These are phyloP conservation scores for Fomitopsis schrenkii DNA, from an alignment of 1,284 basidiomycete genomes.

Conservation along the genomic window DNA sequence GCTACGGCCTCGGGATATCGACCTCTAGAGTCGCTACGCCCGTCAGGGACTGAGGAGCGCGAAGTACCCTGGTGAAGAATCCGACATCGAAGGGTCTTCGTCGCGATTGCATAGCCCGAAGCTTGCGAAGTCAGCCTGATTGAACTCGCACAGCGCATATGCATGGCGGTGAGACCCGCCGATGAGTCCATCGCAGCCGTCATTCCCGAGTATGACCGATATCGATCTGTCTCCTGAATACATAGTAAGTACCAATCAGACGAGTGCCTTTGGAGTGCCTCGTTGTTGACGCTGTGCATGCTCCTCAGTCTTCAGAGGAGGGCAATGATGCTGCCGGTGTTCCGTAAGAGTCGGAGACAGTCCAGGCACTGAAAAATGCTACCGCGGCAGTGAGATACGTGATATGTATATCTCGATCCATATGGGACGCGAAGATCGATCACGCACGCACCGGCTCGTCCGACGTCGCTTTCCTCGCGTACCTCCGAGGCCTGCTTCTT, in stretches of 20 bases:
- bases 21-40: not conserved
- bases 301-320: no score
- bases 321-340: not conserved
- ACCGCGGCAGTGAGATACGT: not conserved
- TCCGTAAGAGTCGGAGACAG: not conserved
- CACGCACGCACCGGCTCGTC: not conserved
- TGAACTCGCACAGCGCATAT: not conserved
- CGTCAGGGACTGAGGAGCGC: not conserved
- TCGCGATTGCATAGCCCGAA: not conserved
- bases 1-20: not conserved
- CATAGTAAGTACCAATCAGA: no score
- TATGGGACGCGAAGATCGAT: not conserved
- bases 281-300: no score
- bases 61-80: no score
- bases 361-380: not conserved
- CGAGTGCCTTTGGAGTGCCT: no score
- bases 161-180: no score
- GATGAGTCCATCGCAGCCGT: no score
- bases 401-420: not conserved
- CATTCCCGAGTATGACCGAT: no score
- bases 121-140: not conserved
- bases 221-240: no score
- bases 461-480: not conserved
- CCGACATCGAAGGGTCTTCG: no score
- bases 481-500: not conserved